phyloP scores from a whole-genome alignment of 306 rosid genomes.

The Arachis hypogaea region DNA sequence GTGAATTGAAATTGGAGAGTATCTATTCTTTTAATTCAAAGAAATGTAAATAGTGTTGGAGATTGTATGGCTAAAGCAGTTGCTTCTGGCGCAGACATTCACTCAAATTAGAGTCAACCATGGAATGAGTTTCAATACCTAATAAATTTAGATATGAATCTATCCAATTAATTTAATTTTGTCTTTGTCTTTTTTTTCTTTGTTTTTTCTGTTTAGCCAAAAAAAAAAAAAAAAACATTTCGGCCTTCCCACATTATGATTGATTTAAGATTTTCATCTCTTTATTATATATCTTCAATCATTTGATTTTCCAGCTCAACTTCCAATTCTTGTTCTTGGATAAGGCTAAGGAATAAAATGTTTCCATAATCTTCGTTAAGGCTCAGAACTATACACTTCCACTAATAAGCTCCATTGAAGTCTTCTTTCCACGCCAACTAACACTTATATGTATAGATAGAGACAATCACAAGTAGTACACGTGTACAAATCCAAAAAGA shows the following conservation, averaged over 20 bases:
- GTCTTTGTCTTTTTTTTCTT: no score
- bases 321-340: slow-evolving; percentile 24
- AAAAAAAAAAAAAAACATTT: neutral
- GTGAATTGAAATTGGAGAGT: no score
- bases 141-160: no score
- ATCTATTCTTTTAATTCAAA: no score
- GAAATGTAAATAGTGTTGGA: no score
- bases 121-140: no score
- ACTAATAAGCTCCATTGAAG: slow-evolving; percentile 26
- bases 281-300: neutral
- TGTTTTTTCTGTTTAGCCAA: no score
- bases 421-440: slow-evolving; percentile 18
- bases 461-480: slow-evolving; percentile 23
- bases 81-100: no score
- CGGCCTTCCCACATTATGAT: slow-evolving; percentile 11
- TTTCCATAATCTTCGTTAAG: slow-evolving; percentile 18
- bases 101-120: no score
- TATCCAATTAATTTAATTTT: no score
- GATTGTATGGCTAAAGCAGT: no score
- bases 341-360: slow-evolving; percentile 27
- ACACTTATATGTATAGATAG: slow-evolving; percentile 23
- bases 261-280: neutral
- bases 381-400: slow-evolving; percentile 18
- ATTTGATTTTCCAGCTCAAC: slow-evolving; percentile 36
- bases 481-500: slow-evolving; percentile 2